Evolutionary conservation across 208 protist genomes (phyloP).

Genomic region (Crithidia expoeki): DNA sequence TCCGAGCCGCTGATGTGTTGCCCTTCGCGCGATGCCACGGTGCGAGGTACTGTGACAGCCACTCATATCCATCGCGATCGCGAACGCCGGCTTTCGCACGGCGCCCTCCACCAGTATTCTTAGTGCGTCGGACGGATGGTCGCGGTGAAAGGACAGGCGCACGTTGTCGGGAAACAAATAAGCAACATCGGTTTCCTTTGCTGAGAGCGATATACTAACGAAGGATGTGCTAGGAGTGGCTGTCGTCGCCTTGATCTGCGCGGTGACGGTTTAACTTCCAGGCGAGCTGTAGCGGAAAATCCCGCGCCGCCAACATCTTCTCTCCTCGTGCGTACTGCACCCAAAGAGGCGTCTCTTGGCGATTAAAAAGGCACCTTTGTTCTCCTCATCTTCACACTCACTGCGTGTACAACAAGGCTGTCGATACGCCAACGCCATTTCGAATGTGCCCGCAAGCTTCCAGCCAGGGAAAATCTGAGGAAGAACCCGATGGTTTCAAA

Average conservation of each 20-base stretch:
- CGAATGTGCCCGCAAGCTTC: constrained; percentile 45
- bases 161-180: not conserved
- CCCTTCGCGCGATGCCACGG: constrained; percentile 6
- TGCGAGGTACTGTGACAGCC: constrained; percentile 16
- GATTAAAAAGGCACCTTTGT: not conserved
- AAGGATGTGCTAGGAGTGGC: not conserved
- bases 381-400: not conserved
- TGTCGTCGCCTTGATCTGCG: constrained; percentile 1
- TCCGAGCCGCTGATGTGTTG: not conserved
- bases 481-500: constrained; percentile 16
- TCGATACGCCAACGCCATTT: constrained; percentile 24
- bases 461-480: constrained; percentile 40
- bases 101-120: constrained; percentile 19
- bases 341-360: not conserved
- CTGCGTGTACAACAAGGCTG: not conserved
- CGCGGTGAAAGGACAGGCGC: constrained; percentile 47
- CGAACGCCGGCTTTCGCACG: not conserved
- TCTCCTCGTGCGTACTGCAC: constrained; percentile 7
- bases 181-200: no score
- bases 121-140: constrained; percentile 22
- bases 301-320: constrained; percentile 30
- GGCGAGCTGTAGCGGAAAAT: constrained; percentile 51
- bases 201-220: no score
- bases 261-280: constrained; percentile 45
- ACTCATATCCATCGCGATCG: not conserved